Base-by-base conservation (phyloP, 2,329 filamentous ascomycete genomes). In the Fusarium nisikadoi region DNA sequence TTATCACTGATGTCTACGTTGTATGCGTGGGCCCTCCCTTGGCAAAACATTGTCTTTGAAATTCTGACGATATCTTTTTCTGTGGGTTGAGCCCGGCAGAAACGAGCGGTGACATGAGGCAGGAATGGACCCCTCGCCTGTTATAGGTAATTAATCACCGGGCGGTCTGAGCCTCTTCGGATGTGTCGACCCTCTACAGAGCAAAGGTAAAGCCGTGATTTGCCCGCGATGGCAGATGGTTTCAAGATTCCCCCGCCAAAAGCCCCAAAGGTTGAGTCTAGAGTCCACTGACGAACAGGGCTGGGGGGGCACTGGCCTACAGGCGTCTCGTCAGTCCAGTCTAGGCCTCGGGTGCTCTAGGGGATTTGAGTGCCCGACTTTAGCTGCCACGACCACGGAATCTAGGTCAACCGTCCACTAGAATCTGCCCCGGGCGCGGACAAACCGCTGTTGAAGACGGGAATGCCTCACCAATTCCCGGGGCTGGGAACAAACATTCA, bases 21-120 rank as follows among this genome's bases (percentile, higher is more conserved):
- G 25, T 42, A 45, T 50, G 49, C 50, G 55, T 59, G 53, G 52
- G 41, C 43, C 54, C 52, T 59, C 59, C 54, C 54, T 67, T 59
- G 38, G 33, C 63, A 19, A 46, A 42, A 42, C 20, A 42, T 17
- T 54, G 52, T 64, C 52, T 57, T 41, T 36, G 49, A 53, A 63
- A 68, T 67, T 72, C 43, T 58, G 39, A 42, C 50, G 70, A 70
- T 60, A 72, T 66, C 56, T 27, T 41, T 72, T 75, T 73, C 65
- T 75, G 73, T 73, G 69, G 72, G 68, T 64, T 62, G 59, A 60
- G 64, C 63, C 33, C 61, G 73, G 72, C 63, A 63, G 72, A 78
- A 77, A 72, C 70, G 52, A 68, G 79, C 79, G 79, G 79, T 80
- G 65, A 52, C 25, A 4, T 5, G 2, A 12, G 79, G 79, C 79